Conservation (phyloP, 148 eudicot species). For the Dysphania ambrosioides region DNA sequence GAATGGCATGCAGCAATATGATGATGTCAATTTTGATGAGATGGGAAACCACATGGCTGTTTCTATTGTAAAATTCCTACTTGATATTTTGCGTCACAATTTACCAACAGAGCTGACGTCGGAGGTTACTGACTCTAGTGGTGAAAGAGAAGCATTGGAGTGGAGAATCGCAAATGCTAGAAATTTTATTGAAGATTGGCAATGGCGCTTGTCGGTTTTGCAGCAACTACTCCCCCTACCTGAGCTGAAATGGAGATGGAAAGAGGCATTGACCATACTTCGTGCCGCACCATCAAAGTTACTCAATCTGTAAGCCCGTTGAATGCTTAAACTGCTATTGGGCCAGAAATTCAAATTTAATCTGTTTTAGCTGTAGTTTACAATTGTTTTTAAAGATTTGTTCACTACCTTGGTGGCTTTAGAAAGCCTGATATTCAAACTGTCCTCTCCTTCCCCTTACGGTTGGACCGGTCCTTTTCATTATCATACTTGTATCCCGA, state of each 20-base stretch:
- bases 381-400: not conserved
- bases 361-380: not conserved
- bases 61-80: conserved; percentile 58
- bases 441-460: not conserved
- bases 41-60: conserved; percentile 65
- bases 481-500: not conserved
- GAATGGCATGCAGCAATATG: conserved; percentile 29
- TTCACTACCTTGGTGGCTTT: conserved; percentile 3
- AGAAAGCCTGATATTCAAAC: not conserved
- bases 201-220: conserved; percentile 92
- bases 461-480: conserved; percentile 1
- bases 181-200: conserved; percentile 88
- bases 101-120: conserved; percentile 52
- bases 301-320: conserved; percentile 83
- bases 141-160: conserved; percentile 65
- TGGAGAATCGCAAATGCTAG: conserved; percentile 77
- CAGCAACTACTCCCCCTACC: conserved; percentile 80
- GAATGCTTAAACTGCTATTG: not conserved
- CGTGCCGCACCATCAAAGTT: conserved; percentile 98
- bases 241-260: conserved; percentile 94
- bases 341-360: not conserved
- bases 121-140: conserved; percentile 46
- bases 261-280: conserved; percentile 79
- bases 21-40: conserved; percentile 39
- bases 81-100: conserved; percentile 61